Base-by-base conservation (phyloP, 164 flowering plant genomes). In the Liquidambar formosana region DNA sequence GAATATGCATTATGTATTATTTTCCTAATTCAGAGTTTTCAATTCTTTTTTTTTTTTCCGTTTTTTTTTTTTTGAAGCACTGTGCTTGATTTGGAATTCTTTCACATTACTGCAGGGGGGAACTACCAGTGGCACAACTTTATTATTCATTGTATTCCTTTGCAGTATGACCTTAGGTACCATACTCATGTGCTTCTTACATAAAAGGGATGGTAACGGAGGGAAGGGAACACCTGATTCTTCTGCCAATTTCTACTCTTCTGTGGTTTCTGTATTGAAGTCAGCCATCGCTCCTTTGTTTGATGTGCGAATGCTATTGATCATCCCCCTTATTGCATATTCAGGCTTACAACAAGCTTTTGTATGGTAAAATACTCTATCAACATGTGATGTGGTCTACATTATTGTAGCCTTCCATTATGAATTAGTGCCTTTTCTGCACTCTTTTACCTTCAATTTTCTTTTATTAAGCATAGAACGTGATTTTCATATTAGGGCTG, bases 281-380 rank as follows among this genome's bases (percentile, higher is more conserved):
- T 74, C 80, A 68, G 76, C 85, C 14, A 62, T 84, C 68, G 71
- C 84, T 66, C 94, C 90, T n/a, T 75, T 93, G 60, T 66, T 72
- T 49, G 89, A 91, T 73, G 71, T 64, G 61, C 79, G 88, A 72
- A 87, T 93, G 88, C 79, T 91, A 46, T 78, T 95, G 76, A 79
- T 88, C 63, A 84, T 95, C 61, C 99, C 99, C 33, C 93, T 93
- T 47, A 79, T 95, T 69, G 88, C 88, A 53, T 95, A 93, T 80
- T 90, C 97, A n/a, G 99, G 99, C 65, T 78, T 95, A 68, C 99
- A 95, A 71, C 94, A 87, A 77, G 94, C 97, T 70, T 95, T 95
- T 87, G 96, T 93, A 26, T 93, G 97, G 99, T 95, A 81, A 75
- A n/a, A 27, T 54, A 43, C 68, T 54, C 16, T 27, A 41, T 54